A percentile compares a stretch with the other conserved stretches of the same genome.
Evolutionary conservation across 2,329 filamentous ascomycete genomes (phyloP).

Genomic region (Triangularia verruculosa): DNA sequence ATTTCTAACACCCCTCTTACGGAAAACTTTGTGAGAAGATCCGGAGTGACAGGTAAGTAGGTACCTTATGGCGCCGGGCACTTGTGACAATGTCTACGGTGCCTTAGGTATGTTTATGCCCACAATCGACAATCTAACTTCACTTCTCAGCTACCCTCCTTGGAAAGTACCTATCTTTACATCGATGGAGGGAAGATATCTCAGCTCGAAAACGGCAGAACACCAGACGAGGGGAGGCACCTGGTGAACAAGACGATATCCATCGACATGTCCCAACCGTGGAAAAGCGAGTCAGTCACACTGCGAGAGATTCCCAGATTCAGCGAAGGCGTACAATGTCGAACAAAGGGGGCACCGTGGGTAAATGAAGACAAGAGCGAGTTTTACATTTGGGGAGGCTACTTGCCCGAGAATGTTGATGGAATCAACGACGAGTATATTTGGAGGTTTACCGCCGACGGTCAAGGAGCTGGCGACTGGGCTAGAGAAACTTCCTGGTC

Average conservation of each 20-base stretch:
- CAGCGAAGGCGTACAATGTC: not conserved
- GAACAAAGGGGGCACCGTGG: not conserved
- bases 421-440: not conserved
- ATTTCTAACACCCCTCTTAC: not conserved
- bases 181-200: conserved; percentile 23
- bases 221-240: not conserved
- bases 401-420: not conserved
- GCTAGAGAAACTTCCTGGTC: not conserved
- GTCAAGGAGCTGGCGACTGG: not conserved
- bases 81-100: no score
- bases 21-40: not conserved
- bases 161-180: conserved; percentile 12
- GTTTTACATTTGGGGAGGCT: not conserved
- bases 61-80: no score
- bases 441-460: conserved; percentile 10
- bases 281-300: conserved; percentile 6
- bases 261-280: conserved; percentile 23
- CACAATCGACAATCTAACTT: no score
- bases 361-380: not conserved
- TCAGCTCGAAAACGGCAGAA: conserved; percentile 4
- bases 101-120: no score
- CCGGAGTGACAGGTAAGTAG: not conserved
- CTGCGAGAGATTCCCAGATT: not conserved
- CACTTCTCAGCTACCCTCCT: not conserved
- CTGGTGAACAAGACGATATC: conserved; percentile 23